Conservation (phyloP, 2,329 filamentous ascomycete genomes). For the Akanthomyces uredinophilus region DNA sequence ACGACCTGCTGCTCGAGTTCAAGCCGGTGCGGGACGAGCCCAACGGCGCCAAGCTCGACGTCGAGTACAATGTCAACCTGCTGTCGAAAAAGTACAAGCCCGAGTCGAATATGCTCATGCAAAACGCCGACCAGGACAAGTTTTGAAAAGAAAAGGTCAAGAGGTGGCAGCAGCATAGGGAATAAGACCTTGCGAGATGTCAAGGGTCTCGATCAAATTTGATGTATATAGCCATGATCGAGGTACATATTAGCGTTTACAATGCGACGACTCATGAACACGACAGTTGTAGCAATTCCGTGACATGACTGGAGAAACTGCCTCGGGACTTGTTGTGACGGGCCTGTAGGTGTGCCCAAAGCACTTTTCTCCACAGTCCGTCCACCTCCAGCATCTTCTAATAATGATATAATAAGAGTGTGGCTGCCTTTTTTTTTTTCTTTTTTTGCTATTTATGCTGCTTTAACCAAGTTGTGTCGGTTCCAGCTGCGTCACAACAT, state of each 20-base stretch:
- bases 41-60: background rate
- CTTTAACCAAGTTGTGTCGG: too few relatives aligned
- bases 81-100: constrained; percentile 7
- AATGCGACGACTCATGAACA: too few relatives aligned
- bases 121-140: constrained; percentile 3
- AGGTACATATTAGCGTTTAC: background rate
- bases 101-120: constrained; percentile 1
- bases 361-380: too few relatives aligned
- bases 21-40: background rate
- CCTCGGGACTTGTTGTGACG: too few relatives aligned
- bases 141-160: background rate
- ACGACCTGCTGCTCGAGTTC: background rate
- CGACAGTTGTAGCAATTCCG: too few relatives aligned
- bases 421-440: background rate
- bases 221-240: background rate
- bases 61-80: constrained; percentile 4
- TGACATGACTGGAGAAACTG: too few relatives aligned
- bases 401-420: background rate
- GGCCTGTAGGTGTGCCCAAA: background rate
- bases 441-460: too few relatives aligned
- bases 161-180: background rate
- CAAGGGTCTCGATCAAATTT: background rate
- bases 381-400: too few relatives aligned
- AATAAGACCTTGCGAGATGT: background rate
- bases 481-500: too few relatives aligned